Evolutionary conservation across 306 rosid genomes (phyloP).

Genomic region (Casuarina equisetifolia): DNA sequence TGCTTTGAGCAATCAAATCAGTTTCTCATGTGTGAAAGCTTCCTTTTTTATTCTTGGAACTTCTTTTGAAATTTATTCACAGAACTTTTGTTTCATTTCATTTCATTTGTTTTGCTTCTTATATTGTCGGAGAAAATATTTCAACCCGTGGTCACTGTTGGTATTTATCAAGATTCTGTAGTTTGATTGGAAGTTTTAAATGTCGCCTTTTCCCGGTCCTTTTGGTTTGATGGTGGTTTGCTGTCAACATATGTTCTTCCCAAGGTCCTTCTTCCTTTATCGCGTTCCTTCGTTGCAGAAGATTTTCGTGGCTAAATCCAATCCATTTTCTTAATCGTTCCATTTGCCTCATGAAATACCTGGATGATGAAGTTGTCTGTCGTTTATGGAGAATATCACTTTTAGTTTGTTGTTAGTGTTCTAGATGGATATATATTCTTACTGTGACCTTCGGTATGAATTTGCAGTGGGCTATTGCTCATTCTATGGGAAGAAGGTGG

Average conservation of each 20-base stretch:
- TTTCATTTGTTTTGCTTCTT: neutral
- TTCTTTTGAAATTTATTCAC: neutral
- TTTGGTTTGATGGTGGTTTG: neutral
- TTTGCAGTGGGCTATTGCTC: conserved; percentile 71
- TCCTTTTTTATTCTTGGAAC: neutral
- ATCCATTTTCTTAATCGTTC: neutral
- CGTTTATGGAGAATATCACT: neutral
- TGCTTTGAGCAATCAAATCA: neutral
- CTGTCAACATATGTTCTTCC: neutral
- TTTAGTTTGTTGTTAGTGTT: neutral
- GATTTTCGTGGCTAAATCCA: neutral
- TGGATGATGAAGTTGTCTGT: neutral
- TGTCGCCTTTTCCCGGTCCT: neutral
- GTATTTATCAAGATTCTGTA: neutral
- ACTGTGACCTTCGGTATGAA: neutral
- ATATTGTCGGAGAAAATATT: neutral
- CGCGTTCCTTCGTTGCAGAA: neutral
- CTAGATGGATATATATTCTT: neutral
- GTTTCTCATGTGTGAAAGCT: neutral
- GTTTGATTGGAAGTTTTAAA: conserved; percentile 1
- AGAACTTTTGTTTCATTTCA: neutral
- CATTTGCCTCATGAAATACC: neutral
- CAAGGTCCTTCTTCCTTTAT: neutral
- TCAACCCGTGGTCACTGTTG: conserved; percentile 1
- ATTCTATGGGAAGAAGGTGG: conserved; percentile 82